These are phyloP conservation scores for Kuraishia piskuri DNA, from an alignment of 805 yeast species.

Conservation along the genomic window DNA sequence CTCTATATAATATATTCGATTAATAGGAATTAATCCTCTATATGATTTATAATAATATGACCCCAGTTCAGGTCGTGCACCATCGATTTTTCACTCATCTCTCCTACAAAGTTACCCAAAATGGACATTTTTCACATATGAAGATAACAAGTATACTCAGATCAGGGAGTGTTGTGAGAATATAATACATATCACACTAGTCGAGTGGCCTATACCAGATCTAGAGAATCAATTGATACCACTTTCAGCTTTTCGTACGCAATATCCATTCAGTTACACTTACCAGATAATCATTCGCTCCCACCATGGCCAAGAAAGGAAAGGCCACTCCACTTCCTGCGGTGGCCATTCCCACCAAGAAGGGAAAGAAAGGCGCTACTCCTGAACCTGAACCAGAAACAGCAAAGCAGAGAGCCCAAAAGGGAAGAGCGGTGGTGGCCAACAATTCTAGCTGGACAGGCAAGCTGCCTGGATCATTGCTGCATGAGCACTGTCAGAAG, in stretches of 20 bases:
- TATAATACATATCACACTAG: too few relatives aligned
- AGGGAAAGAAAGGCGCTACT: slow-evolving; percentile 5
- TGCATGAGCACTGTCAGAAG: slow-evolving; percentile 83
- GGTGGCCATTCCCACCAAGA: slow-evolving; percentile 4
- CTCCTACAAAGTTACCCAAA: neutral
- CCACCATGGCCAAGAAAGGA: slow-evolving; percentile 4
- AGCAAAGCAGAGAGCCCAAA: slow-evolving; percentile 8
- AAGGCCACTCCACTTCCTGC: slow-evolving; percentile 1
- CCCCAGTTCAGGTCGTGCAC: neutral
- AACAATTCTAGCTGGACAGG: slow-evolving; percentile 89
- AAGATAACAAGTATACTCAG: too few relatives aligned
- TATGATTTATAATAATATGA: too few relatives aligned
- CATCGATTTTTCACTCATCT: neutral
- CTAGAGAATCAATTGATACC: neutral
- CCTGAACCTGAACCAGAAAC: slow-evolving; percentile 5
- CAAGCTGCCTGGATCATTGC: slow-evolving; percentile 76
- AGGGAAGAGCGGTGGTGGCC: slow-evolving; percentile 40
- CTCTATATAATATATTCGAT: too few relatives aligned
- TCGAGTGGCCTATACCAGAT: neutral
- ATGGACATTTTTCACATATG: neutral
- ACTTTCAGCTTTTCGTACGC: neutral
- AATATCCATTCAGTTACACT: neutral
- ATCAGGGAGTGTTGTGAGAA: neutral
- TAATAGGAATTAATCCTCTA: too few relatives aligned
- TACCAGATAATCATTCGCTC: neutral